A percentile compares a stretch with the other conserved stretches of the same genome.
These are phyloP conservation scores for Erodium moschatum DNA, from an alignment of 441 rosid genomes.

Conservation along the genomic window DNA sequence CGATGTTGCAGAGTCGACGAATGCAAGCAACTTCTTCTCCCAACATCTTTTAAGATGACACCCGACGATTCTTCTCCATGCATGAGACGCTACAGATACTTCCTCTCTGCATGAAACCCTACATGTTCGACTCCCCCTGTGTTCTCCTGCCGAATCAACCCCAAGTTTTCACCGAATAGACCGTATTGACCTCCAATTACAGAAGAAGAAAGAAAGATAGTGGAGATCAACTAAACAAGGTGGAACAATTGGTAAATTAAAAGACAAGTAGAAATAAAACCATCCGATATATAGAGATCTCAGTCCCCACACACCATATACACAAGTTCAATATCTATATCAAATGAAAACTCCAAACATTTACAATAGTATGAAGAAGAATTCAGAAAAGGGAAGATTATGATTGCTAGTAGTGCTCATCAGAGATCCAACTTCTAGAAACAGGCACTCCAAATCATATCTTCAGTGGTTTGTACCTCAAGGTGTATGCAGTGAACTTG, in stretches of 20 bases:
- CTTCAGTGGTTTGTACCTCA: too few relatives aligned
- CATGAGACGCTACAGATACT: too few relatives aligned
- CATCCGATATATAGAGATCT: not conserved
- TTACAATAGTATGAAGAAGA: not conserved
- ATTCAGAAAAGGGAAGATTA: not conserved
- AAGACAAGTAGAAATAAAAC: not conserved
- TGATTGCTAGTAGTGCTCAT: constrained; percentile 12
- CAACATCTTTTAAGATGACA: too few relatives aligned
- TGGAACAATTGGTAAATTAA: not conserved
- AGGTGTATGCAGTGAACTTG: not conserved
- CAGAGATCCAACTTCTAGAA: constrained; percentile 4
- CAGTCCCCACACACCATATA: constrained; percentile 2
- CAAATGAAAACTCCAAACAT: not conserved
- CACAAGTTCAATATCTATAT: not conserved
- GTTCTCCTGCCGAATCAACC: too few relatives aligned
- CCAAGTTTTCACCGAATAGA: too few relatives aligned
- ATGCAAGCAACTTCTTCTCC: too few relatives aligned
- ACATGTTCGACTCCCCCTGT: too few relatives aligned
- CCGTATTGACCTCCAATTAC: too few relatives aligned
- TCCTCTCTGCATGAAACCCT: too few relatives aligned
- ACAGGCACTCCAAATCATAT: constrained; percentile 4
- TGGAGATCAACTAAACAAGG: not conserved
- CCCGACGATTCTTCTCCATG: too few relatives aligned
- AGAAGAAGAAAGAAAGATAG: too few relatives aligned
- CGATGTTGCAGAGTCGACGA: too few relatives aligned